phyloP scores from a whole-genome alignment of 805 yeast genomes.

The Saturnispora besseyi region DNA sequence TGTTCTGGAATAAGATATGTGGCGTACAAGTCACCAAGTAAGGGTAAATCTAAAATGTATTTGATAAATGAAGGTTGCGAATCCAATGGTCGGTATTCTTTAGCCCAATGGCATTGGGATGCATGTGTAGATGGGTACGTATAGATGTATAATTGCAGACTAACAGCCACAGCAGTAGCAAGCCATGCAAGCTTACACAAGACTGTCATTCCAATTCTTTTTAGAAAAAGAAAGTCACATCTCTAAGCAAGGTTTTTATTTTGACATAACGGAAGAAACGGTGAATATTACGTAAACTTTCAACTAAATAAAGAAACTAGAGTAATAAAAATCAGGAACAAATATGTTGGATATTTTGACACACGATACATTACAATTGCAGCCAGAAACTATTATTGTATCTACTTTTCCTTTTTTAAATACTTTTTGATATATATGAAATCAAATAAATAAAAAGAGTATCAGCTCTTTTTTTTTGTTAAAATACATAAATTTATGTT shows the following conservation, averaged over 20 bases:
- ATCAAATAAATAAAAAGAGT: neutral
- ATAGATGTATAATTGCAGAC: conserved; percentile 56
- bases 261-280: neutral
- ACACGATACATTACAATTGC: too few species aligned
- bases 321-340: too few species aligned
- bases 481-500: too few species aligned
- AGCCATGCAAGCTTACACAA: conserved; percentile 15
- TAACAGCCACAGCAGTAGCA: conserved; percentile 33
- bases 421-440: too few species aligned
- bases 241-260: neutral
- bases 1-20: conserved; percentile 24
- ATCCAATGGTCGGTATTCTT: conserved; percentile 19
- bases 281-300: neutral
- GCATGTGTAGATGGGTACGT: conserved; percentile 63
- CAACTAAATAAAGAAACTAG: too few species aligned
- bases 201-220: neutral
- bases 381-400: too few species aligned
- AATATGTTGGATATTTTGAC: too few species aligned
- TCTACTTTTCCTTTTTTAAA: too few species aligned
- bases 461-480: neutral
- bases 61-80: conserved; percentile 13
- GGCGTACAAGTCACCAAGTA: conserved; percentile 27
- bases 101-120: conserved; percentile 53
- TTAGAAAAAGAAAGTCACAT: neutral
- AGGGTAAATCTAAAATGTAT: conserved; percentile 22